Percentiles rank a stretch among this genome's conserved stretches.
phyloP scores from a whole-genome alignment of 805 yeast species.

The Kockiozyma suomiensis region DNA sequence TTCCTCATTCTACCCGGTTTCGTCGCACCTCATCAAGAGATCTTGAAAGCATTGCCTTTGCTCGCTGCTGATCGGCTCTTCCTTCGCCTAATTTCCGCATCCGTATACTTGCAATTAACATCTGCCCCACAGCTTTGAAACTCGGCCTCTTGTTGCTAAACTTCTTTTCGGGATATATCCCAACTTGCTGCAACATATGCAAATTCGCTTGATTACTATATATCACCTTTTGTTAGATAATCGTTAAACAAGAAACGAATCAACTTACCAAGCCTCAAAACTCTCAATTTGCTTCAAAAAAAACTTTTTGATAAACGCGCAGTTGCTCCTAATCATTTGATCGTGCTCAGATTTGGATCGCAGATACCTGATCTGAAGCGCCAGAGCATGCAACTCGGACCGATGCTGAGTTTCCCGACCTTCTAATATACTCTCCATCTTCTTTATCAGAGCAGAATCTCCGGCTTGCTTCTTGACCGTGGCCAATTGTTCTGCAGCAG shows the following conservation, averaged over 20 bases:
- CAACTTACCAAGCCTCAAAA: constrained; percentile 38
- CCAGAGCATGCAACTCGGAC: constrained; percentile 30
- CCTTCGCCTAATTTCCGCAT: constrained; percentile 36
- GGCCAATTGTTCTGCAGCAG: constrained; percentile 1
- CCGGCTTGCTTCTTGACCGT: background rate
- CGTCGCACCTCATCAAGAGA: constrained; percentile 2
- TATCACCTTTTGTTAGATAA: background rate
- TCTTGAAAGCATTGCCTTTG: background rate
- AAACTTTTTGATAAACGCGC: constrained; percentile 42
- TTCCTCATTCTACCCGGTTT: background rate
- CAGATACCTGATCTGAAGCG: constrained; percentile 34
- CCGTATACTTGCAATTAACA: constrained; percentile 40
- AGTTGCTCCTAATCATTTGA: constrained; percentile 37
- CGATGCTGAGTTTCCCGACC: constrained; percentile 12
- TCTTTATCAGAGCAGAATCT: background rate
- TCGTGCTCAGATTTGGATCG: constrained; percentile 33
- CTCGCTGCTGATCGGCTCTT: constrained; percentile 9
- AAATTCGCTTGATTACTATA: constrained; percentile 38
- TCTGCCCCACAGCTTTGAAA: constrained; percentile 37
- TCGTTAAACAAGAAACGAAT: too few species aligned
- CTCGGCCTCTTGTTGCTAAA: constrained; percentile 25
- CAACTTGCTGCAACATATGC: constrained; percentile 38
- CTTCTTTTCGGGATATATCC: constrained; percentile 39
- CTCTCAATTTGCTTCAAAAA: constrained; percentile 39
- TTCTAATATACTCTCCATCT: background rate